phyloP scores from a whole-genome alignment of 345 rosid species.

The Acer campestre region DNA sequence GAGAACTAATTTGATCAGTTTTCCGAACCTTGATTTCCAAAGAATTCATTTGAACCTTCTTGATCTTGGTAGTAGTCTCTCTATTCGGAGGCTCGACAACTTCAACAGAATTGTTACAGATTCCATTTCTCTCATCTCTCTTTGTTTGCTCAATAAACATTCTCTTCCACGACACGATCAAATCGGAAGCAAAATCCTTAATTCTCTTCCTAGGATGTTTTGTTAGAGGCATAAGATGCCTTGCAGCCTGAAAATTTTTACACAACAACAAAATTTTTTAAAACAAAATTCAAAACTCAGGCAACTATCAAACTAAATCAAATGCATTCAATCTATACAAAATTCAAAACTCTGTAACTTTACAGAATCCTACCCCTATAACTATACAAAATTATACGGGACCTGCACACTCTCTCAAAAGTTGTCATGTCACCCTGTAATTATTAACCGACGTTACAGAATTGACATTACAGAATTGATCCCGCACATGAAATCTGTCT shows the following conservation, averaged over 20 bases:
- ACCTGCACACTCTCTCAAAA: too few species aligned
- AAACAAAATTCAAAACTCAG: too few species aligned
- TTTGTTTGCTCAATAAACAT: constrained; percentile 43
- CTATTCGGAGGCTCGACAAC: background rate
- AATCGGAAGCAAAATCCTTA: constrained; percentile 33
- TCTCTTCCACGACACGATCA: constrained; percentile 47
- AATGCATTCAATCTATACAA: background rate
- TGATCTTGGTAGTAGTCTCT: too few species aligned
- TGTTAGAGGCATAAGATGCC: constrained; percentile 44
- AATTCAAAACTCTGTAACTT: too few species aligned
- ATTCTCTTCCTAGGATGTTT: constrained; percentile 52
- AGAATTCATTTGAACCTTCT: background rate
- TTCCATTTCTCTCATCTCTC: constrained; percentile 32
- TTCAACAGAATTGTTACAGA: background rate
- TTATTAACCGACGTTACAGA: too few species aligned
- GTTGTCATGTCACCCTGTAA: too few species aligned
- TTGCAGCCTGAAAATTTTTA: constrained; percentile 39
- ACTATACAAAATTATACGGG: too few species aligned
- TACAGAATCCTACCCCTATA: too few species aligned
- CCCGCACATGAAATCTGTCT: too few species aligned
- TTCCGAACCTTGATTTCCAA: background rate
- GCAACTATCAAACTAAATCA: background rate
- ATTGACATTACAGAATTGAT: too few species aligned
- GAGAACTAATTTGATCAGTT: background rate
- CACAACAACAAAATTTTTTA: background rate